phyloP scores from a whole-genome alignment of 495 filamentous ascomycete genomes.

The Penicillium bovifimosum region DNA sequence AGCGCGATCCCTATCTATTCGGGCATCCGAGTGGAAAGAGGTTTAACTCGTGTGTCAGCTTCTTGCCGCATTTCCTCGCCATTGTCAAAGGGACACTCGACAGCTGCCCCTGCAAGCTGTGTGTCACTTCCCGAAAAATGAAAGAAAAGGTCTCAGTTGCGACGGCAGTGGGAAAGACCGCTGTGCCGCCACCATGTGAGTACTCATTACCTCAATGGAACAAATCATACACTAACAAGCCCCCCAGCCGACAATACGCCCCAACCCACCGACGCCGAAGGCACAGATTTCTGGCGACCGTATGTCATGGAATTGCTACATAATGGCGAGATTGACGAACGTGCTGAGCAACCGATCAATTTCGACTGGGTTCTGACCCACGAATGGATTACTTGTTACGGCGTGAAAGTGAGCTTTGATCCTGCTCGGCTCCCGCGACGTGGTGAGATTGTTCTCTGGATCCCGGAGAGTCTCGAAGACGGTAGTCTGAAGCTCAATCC shows the following conservation, averaged over 20 bases:
- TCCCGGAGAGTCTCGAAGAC: constrained; percentile 23
- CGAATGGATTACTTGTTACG: constrained; percentile 28
- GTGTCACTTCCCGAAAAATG: constrained; percentile 13
- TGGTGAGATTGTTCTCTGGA: constrained; percentile 56
- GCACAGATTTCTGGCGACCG: constrained; percentile 46
- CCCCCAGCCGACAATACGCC: neutral
- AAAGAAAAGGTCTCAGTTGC: neutral
- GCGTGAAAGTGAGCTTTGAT: constrained; percentile 35
- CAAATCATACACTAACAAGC: neutral
- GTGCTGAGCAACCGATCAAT: constrained; percentile 42
- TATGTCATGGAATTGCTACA: constrained; percentile 46
- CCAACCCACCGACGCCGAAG: constrained; percentile 34
- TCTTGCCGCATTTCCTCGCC: constrained; percentile 51
- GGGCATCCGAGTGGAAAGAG: constrained; percentile 48
- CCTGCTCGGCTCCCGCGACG: constrained; percentile 49
- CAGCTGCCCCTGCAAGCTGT: constrained; percentile 36
- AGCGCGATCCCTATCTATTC: constrained; percentile 50
- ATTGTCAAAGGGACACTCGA: neutral
- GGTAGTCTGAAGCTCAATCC: constrained; percentile 35
- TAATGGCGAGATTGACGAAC: constrained; percentile 33
- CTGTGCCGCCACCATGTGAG: neutral
- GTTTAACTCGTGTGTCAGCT: constrained; percentile 48
- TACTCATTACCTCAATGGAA: neutral
- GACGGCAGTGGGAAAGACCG: neutral
- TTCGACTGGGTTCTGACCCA: constrained; percentile 51